phyloP scores from a whole-genome alignment of 2,329 filamentous ascomycete species.

The Paecilomyces variotii region DNA sequence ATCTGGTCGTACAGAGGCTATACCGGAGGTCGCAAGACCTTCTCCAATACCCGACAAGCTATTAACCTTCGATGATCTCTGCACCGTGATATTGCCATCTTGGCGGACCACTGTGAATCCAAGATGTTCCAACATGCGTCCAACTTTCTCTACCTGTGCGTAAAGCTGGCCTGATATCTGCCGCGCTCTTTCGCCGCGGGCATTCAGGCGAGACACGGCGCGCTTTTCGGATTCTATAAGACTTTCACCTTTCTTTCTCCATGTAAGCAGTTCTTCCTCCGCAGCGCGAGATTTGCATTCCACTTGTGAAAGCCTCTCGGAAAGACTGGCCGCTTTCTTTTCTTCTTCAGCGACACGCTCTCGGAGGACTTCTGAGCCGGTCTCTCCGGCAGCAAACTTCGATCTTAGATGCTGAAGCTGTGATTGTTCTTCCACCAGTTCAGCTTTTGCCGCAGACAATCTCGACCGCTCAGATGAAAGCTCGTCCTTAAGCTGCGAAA shows the following conservation, averaged over 20 bases:
- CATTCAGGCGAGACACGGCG: conserved; percentile 52
- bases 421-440: conserved; percentile 57
- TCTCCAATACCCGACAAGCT: conserved; percentile 27
- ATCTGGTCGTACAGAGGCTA: conserved; percentile 44
- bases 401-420: conserved; percentile 61
- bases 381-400: conserved; percentile 74
- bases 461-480: conserved; percentile 42
- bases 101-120: conserved; percentile 75
- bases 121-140: conserved; percentile 73
- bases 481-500: conserved; percentile 48
- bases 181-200: conserved; percentile 64
- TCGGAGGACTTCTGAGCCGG: conserved; percentile 69
- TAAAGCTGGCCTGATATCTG: conserved; percentile 79
- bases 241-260: conserved; percentile 51
- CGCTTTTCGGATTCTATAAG: conserved; percentile 24
- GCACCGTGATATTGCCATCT: conserved; percentile 64
- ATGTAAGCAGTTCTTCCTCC: conserved; percentile 64
- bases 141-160: conserved; percentile 74
- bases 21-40: conserved; percentile 24
- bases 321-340: conserved; percentile 57
- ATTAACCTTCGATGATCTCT: conserved; percentile 56
- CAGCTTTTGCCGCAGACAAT: conserved; percentile 38
- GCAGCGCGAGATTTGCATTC: conserved; percentile 68
- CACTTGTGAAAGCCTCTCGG: conserved; percentile 64
- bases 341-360: conserved; percentile 71